A percentile compares a stretch with the other conserved stretches of the same genome.
These are phyloP conservation scores for Acanthamoeba polyphaga DNA, from an alignment of 208 protist species.

Conservation along the genomic window DNA sequence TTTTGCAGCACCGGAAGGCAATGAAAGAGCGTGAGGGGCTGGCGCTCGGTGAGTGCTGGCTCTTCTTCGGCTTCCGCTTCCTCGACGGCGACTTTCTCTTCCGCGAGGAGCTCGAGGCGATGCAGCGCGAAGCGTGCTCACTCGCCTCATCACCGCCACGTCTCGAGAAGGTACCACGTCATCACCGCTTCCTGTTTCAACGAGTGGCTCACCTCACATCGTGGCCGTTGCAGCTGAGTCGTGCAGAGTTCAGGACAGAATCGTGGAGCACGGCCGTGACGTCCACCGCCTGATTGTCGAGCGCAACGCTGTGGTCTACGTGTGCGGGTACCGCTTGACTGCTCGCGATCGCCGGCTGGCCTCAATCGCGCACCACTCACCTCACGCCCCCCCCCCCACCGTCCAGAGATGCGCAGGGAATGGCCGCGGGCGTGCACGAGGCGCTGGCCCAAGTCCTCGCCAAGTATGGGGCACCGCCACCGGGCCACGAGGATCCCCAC, in stretches of 20 bases:
- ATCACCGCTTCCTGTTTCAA: neutral
- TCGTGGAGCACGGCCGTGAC: neutral
- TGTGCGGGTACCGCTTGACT: conserved; percentile 41
- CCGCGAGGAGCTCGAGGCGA: conserved; percentile 15
- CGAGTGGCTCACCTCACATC: neutral
- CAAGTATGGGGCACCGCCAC: neutral
- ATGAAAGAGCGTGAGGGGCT: neutral
- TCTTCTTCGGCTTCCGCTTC: conserved; percentile 64
- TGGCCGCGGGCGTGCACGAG: conserved; percentile 45
- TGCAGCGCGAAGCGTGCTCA: conserved; percentile 47
- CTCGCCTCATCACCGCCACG: conserved; percentile 5
- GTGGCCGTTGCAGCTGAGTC: neutral
- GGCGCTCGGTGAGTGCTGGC: conserved; percentile 38
- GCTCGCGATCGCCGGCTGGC: neutral
- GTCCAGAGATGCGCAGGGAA: conserved; percentile 18
- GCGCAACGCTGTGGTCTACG: neutral
- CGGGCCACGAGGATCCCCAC: neutral
- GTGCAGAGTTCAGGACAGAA: neutral
- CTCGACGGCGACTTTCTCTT: conserved; percentile 58
- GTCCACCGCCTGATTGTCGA: neutral
- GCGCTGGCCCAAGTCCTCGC: conserved; percentile 15
- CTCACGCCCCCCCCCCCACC: neutral
- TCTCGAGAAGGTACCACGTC: neutral
- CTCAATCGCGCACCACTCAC: neutral
- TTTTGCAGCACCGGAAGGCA: conserved; percentile 28